Conservation (phyloP, 2,329 filamentous ascomycete genomes). For the Polytolypa hystricis region DNA sequence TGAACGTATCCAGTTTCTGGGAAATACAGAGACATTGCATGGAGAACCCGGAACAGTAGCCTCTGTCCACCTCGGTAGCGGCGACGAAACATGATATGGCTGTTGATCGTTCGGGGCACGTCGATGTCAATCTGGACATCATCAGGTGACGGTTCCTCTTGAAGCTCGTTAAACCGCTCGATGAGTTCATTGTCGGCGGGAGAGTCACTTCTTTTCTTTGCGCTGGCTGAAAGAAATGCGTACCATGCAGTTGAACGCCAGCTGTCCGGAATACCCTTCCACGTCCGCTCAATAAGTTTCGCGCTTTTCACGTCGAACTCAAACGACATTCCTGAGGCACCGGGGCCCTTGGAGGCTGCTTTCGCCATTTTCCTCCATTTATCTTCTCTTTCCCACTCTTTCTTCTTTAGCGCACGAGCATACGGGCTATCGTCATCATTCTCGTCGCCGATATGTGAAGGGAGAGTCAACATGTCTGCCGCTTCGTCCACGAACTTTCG, state of each 20-base stretch:
- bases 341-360: slow-evolving; percentile 31
- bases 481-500: slow-evolving; percentile 38
- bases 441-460: slow-evolving; percentile 40
- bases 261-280: slow-evolving; percentile 95
- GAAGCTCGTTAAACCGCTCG: slow-evolving; percentile 59
- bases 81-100: slow-evolving; percentile 92
- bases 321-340: slow-evolving; percentile 52
- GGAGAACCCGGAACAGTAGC: slow-evolving; percentile 81
- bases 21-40: slow-evolving; percentile 83
- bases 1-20: slow-evolving; percentile 91
- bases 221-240: slow-evolving; percentile 73
- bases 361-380: slow-evolving; percentile 60
- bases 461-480: slow-evolving; percentile 53
- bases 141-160: slow-evolving; percentile 66
- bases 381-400: slow-evolving; percentile 51
- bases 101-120: slow-evolving; percentile 85
- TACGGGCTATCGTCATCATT: slow-evolving; percentile 37
- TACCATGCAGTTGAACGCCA: slow-evolving; percentile 94
- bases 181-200: slow-evolving; percentile 62
- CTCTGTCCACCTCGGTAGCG: slow-evolving; percentile 88
- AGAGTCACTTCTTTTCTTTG: slow-evolving; percentile 51
- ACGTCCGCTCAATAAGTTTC: slow-evolving; percentile 83
- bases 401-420: slow-evolving; percentile 42
- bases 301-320: slow-evolving; percentile 73
- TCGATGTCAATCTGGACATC: slow-evolving; percentile 97